These are phyloP conservation scores for Nemania abortiva DNA, from an alignment of 2,329 filamentous ascomycete genomes.

Conservation along the genomic window DNA sequence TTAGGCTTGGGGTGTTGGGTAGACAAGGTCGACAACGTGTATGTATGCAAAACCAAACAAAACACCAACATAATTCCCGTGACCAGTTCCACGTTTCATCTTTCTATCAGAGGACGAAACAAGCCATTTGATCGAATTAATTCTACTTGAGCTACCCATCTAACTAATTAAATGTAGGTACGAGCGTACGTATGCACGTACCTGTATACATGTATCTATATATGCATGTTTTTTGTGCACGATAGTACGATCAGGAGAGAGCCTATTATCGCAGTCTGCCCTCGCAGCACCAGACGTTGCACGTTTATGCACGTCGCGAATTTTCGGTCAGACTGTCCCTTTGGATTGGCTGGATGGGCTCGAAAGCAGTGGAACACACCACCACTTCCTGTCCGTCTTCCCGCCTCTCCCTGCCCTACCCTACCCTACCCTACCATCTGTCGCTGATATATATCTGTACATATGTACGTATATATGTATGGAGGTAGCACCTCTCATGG, in stretches of 20 bases:
- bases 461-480: too few species aligned
- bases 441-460: neutral
- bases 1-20: neutral
- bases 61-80: conserved; percentile 15
- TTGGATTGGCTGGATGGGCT: conserved; percentile 31
- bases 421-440: neutral
- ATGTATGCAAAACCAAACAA: conserved; percentile 29
- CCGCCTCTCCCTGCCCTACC: neutral
- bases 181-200: neutral
- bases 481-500: conserved; percentile 1
- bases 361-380: conserved; percentile 25
- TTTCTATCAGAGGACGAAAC: neutral
- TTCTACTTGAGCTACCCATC: neutral
- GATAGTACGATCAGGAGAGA: neutral
- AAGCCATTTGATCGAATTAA: neutral
- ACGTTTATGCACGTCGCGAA: conserved; percentile 16
- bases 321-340: conserved; percentile 37
- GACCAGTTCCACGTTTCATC: conserved; percentile 31
- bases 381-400: neutral
- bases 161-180: neutral
- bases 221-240: neutral
- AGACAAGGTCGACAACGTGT: conserved; percentile 28
- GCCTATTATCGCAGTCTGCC: neutral
- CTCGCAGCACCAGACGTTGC: neutral
- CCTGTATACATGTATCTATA: conserved; percentile 1